Base-by-base conservation (phyloP, 441 rosid genomes). In the Daphne laureola region DNA sequence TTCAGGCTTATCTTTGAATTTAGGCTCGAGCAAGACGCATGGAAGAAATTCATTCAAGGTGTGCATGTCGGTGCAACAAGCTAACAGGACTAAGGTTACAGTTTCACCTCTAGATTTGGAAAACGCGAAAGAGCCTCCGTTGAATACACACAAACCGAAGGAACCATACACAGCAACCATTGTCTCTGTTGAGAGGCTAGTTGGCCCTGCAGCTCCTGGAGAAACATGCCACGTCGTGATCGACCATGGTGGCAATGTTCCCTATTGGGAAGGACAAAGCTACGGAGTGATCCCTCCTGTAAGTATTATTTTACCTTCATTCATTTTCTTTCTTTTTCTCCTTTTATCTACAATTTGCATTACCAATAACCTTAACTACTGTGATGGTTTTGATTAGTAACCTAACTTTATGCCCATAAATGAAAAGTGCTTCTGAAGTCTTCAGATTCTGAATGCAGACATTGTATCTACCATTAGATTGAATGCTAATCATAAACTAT, bases 261-360 rank as follows among this genome's bases (percentile, higher is more conserved):
- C 98, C 43, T 92, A 92, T 44, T 92, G 97, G 98, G 98, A 92
- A 80, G 98, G 98, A 59, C 98, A 92, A 73, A 88, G 98, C 81
- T 92, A 84, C 46, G 97, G 98, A 59, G 88, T 92, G 23, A 89
- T 92, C 17, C 98, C 98, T 68, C 97, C 96, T 26, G 98, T 92
- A 81, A 84, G 98, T 72, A 27, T 7, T 31, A 18, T 35, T 16
- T 1, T 50, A 5, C 13, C 1, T 12, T 23, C 38, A 23, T 13
- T 13, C 21, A 42, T 51, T 5, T 44, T 15, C 51, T 43, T 44
- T 17, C 4, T 2, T 52, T 12, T 54, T 57, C 1, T 48, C 18
- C 25, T 27, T n/a, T 45, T n/a, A 55, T 18, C 48, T n/a, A 40
- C 18, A 49, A 23, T 65, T 8, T 9, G 11, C 4, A 1, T 31